Evolutionary conservation across 805 yeast species (phyloP).

Genomic region (Sporopachydermia lactativora): DNA sequence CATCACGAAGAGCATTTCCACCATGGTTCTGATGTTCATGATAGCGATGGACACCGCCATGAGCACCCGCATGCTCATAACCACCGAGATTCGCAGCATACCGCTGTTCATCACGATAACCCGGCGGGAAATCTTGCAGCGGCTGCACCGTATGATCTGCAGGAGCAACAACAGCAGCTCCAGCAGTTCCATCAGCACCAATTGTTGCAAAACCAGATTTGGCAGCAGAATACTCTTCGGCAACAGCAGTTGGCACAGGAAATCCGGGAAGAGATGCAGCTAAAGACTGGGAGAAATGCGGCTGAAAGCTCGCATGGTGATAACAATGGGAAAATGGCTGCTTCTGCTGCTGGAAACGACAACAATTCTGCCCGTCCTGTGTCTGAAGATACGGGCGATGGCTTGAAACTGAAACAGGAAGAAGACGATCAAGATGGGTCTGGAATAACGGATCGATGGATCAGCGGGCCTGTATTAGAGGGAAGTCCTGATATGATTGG

Average conservation of each 20-base stretch:
- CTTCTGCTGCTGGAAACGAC: no score
- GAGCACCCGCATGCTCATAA: conserved; percentile 9
- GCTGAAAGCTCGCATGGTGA: no score
- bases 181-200: not conserved
- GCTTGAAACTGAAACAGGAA: no score
- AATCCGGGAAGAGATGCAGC: no score
- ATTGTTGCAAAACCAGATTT: not conserved
- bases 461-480: conserved; percentile 2
- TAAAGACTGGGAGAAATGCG: no score
- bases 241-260: no score
- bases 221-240: no score
- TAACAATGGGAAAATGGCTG: no score
- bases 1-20: conserved; percentile 7
- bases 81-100: conserved; percentile 4
- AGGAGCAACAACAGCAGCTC: not conserved
- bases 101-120: conserved; percentile 1
- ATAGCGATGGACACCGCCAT: conserved; percentile 4
- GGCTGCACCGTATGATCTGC: not conserved
- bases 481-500: not conserved
- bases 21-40: not conserved
- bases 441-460: conserved; percentile 10
- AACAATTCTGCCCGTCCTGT: no score
- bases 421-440: conserved; percentile 9
- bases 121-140: no score
- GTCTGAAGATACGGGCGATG: conserved; percentile 5